phyloP scores from a whole-genome alignment of 75 land plant species.

The Picea sitchensis region DNA sequence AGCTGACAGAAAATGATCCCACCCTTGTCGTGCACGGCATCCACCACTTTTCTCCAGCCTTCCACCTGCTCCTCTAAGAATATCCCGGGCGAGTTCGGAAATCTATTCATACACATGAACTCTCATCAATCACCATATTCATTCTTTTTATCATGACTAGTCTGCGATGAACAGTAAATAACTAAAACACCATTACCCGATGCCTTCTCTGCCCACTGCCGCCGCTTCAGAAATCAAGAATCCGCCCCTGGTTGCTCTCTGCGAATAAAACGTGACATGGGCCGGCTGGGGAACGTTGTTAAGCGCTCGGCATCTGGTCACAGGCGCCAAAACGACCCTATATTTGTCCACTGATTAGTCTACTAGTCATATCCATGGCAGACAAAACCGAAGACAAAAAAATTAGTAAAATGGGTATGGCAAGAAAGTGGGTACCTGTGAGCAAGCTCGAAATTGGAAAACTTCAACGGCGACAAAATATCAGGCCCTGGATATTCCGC shows the following conservation, averaged over 20 bases:
- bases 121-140: too few relatives aligned
- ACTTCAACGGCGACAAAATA: not conserved
- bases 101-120: constrained; percentile 1
- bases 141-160: too few relatives aligned
- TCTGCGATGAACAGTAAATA: too few relatives aligned
- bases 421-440: constrained; percentile 1
- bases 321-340: constrained; percentile 34
- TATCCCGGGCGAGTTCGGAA: constrained; percentile 25
- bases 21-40: constrained; percentile 31
- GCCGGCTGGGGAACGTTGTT: constrained; percentile 19
- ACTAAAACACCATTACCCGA: not conserved
- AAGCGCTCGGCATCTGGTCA: constrained; percentile 26
- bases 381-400: not conserved
- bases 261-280: constrained; percentile 14
- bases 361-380: not conserved
- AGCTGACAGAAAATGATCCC: constrained; percentile 29
- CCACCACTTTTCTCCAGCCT: constrained; percentile 28
- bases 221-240: constrained; percentile 26
- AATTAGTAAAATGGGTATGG: not conserved
- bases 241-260: constrained; percentile 29
- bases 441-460: constrained; percentile 3
- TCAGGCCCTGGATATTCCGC: not conserved
- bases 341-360: too few relatives aligned
- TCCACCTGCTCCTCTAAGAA: constrained; percentile 28
- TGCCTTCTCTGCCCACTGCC: constrained; percentile 11